Evolutionary conservation across 2,329 filamentous ascomycete species (phyloP), one percentile per base, ranked within the genome.

Genomic region (Fulvia fulva): DNA sequence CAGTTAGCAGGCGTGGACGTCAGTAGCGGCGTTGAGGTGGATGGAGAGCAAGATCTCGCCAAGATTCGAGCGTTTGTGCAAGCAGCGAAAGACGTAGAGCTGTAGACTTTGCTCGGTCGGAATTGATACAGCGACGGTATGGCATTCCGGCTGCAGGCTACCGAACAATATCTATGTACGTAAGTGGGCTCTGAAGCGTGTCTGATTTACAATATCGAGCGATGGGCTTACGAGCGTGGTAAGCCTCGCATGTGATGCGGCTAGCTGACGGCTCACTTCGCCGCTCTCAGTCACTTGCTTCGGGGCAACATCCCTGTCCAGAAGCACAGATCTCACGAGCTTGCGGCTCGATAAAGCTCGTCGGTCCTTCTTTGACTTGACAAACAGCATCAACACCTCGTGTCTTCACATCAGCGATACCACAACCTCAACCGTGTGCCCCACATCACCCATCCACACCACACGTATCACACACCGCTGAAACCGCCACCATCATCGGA

Each of bases 1-100:
- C 84, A 87, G 59, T 83, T 97, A 12, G 78, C 91, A 32, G 92
- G 88, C 1, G 89, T 99, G 3, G 94, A 99, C 77, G 90, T 96
- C 21, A 96, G 91, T 74, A 96, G 90, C 69, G 95, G 95, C 0
- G 91, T 99, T 2, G 94, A 97, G 75, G 86, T 85, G 34, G 83
- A 88, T 66, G 93, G 91, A 2, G 79, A 85, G 70, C 94, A 99
- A 75, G 89, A 87, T 73, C 68, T 93, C 57, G 83, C 85, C 19
- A 95, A 88, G 77, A 97, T 99, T 65, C 79, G 80, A 63, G 84
- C 82, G 3, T 99, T 99, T 74, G 80, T 97, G 43, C 82, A 84
- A 70, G 85, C 86, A 34, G 90, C 87, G 0, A 94, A 94, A 73
- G 60, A 61, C 30, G 37, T 71, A 5, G 60, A 67, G 41, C 53